Percentiles rank a stretch among this genome's conserved stretches.
These are phyloP conservation scores for Fusarium proliferatum DNA, from an alignment of 2,329 filamentous ascomycete species.

Conservation along the genomic window DNA sequence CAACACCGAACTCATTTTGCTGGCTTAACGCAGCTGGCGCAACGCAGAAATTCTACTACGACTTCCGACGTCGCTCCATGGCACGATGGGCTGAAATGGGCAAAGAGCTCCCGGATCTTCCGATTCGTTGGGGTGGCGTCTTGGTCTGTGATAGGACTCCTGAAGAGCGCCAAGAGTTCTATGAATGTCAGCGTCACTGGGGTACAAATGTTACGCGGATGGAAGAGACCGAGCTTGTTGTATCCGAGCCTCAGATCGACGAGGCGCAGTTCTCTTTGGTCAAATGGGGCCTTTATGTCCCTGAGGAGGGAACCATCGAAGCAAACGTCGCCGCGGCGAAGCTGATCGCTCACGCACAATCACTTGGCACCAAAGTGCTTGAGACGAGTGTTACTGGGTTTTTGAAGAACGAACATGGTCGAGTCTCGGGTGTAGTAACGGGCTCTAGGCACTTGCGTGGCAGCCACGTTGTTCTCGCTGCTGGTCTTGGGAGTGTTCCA, in stretches of 20 bases:
- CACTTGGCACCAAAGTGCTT: neutral
- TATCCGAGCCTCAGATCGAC: neutral
- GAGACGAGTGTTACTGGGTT: rapidly evolving
- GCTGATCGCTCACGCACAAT: neutral
- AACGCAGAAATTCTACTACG: constrained; percentile 8
- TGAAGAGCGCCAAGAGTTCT: neutral
- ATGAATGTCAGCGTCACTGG: neutral
- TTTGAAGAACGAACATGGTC: neutral
- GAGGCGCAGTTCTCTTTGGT: neutral
- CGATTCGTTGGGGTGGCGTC: constrained; percentile 21
- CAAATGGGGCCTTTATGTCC: constrained; percentile 16
- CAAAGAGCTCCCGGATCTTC: constrained; percentile 3
- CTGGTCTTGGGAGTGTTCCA: neutral
- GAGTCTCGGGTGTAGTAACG: neutral
- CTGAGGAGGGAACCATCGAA: constrained; percentile 20
- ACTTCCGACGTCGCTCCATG: constrained; percentile 22
- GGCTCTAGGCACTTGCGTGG: neutral
- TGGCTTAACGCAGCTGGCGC: constrained; percentile 24
- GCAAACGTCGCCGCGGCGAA: constrained; percentile 6
- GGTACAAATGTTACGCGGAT: neutral
- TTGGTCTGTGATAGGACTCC: neutral
- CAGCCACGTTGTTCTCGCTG: neutral
- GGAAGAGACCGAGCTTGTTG: neutral
- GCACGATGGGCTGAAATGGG: constrained; percentile 17
- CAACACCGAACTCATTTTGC: constrained; percentile 1